Evolutionary conservation across 2,329 filamentous ascomycete species (phyloP), one percentile per base, ranked within the genome.

Genomic region (Ilyonectria sp.): DNA sequence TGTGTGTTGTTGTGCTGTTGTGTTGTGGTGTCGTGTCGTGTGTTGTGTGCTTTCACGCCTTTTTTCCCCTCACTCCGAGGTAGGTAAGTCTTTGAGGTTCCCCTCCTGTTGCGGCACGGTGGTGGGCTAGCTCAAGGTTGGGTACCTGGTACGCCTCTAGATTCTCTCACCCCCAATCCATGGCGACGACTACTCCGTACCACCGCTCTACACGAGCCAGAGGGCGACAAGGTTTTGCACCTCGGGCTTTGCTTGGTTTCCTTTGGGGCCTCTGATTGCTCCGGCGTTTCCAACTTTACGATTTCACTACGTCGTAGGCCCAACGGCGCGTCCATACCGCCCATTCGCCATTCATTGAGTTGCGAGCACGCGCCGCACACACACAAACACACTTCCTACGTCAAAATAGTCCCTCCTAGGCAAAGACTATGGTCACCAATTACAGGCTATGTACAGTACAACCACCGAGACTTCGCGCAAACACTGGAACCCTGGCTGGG

Each of bases 61-160:
- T 40, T 26, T 50, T 26, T 13, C 50, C 59, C 52, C 40, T 62
- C 50, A 40, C 59, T 55, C 33, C n/a, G 13, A 54, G 33, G 52
- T 21, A 35, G 52, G 31, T 19, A 54, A 35, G 52, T 59, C 53
- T 40, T 54, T 40, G 53, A 43, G 53, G 13, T 71, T 65, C 47
- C 68, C 59, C 70, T 69, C 70, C 69, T 69, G 59, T 65, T 73
- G 69, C 70, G 72, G 70, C 72, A 73, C 72, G 71, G 72, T 59
- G 74, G 68, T 71, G 70, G 73, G 71, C 53, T 65, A 68, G 65
- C 37, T 52, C 37, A 53, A 54, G 37, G 21, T 52, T 55, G 46
- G 29, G 69, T 69, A 69, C 71, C 61, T 62, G 61, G 69, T 74
- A 69, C 64, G 21, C 43, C 57, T 58, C 52, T 49, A 53, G 60